These are phyloP conservation scores for Hirschioporus abietinus DNA, from an alignment of 768 basidiomycete genomes.

Conservation along the genomic window DNA sequence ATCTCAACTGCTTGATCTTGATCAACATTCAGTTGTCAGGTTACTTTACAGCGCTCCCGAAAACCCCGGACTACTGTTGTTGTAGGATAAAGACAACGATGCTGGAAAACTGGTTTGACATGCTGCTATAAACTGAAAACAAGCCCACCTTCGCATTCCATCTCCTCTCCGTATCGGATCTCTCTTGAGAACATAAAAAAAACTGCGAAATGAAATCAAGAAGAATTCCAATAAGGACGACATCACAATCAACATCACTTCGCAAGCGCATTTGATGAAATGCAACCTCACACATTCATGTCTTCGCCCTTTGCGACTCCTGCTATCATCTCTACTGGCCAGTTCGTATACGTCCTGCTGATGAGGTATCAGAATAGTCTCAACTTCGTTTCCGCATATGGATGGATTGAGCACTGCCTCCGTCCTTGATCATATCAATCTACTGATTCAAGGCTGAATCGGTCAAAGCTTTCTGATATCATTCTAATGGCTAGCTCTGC, in stretches of 20 bases:
- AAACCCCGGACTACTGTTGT: not conserved
- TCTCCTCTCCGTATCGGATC: not conserved
- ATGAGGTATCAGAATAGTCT: not conserved
- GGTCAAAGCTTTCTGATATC: not conserved
- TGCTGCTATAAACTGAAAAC: not conserved
- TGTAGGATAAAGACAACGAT: not conserved
- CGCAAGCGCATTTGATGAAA: not conserved
- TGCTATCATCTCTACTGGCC: not conserved
- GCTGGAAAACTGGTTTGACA: not conserved
- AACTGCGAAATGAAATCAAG: not conserved
- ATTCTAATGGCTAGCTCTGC: not conserved
- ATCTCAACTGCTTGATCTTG: not conserved
- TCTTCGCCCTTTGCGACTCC: not conserved
- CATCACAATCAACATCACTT: not conserved
- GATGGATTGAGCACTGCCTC: not conserved
- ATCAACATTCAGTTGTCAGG: not conserved
- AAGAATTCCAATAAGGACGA: not conserved
- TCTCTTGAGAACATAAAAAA: not conserved
- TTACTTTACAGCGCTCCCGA: not conserved
- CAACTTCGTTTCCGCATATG: not conserved
- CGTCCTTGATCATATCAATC: not conserved
- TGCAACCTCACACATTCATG: not conserved
- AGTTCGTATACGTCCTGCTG: not conserved
- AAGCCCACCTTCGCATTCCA: not conserved
- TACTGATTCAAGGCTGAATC: not conserved